Base-by-base conservation (phyloP, 192 early-diverging fungal species). In the Cladochytrium replicatum region DNA sequence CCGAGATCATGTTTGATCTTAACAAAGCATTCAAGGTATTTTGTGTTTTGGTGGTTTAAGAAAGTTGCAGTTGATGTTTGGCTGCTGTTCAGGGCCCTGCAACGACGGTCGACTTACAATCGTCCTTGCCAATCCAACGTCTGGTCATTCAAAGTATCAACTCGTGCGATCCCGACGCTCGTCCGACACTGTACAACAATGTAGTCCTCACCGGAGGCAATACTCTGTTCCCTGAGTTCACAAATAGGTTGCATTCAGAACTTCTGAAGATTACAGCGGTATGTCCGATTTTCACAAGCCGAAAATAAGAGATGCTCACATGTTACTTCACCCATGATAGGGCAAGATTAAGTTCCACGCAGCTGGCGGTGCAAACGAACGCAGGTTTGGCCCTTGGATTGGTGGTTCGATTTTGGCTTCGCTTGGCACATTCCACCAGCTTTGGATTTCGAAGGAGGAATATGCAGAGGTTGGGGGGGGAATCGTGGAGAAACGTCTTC, bases 361-460 rank as follows among this genome's bases (percentile, higher is more conserved):
- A 26, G 74, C 90, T 1, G 81, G 74, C 47, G 84, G 77, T 27
- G 68, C 75, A 25, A 74, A 77, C 15, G 95, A 98, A 64, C 81
- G 92, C 47, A 84, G 85, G 54, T 93, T 88, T 52, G 83, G 89
- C n/a, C 74, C 88, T 24, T 99, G 96, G 96, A 78, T 96, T 27
- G 96, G 96, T 38, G 93, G 93, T 3, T 97, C 93, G 0, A 90
- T 99, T 32, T 67, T 99, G 42, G 83, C 89, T 1, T 93, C 90
- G 2, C 57, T 99, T 48, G 91, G 91, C 49, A 92, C 91, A 0
- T 99, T 99, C 77, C 93, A 96, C 57, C 96, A 96, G 69, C 73
- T 99, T 43, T 99, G 96, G 96, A 85, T 99, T 6, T 95, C 92
- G 23, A 86, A 85, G 53, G 74, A 88, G 19, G 92, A 99, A 65